Conservation (phyloP, 2,329 filamentous ascomycete genomes). For the Ophiosphaerella herpotricha region DNA sequence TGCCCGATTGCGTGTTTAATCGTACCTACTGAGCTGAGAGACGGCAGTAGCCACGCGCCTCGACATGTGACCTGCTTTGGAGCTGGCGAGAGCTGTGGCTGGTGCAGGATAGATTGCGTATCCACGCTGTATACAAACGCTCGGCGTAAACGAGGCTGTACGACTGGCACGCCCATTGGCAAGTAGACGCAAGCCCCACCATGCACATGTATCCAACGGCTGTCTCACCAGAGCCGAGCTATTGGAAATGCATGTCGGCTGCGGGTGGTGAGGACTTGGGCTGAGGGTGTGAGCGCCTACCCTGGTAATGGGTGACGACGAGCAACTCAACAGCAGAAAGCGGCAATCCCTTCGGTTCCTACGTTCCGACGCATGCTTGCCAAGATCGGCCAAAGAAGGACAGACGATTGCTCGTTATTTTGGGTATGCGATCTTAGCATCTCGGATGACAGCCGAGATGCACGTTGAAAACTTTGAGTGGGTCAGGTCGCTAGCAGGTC, state of each 20-base stretch:
- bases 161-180: background rate
- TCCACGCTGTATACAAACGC: background rate
- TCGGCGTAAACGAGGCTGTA: too few species aligned
- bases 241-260: too few species aligned
- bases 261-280: too few species aligned
- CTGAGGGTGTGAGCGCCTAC: background rate
- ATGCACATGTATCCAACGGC: conserved; percentile 4
- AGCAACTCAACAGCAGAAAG: too few species aligned
- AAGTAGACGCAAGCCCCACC: background rate
- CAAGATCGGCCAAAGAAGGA: conserved; percentile 7
- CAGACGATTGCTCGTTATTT: conserved; percentile 27
- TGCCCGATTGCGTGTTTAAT: conserved; percentile 21
- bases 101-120: conserved; percentile 1
- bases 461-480: conserved; percentile 23
- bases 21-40: conserved; percentile 19
- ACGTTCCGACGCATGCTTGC: conserved; percentile 9
- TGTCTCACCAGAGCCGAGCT: conserved; percentile 2
- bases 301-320: too few species aligned
- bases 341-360: too few species aligned
- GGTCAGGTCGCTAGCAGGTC: conserved; percentile 1
- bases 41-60: conserved; percentile 12
- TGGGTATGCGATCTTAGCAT: conserved; percentile 10
- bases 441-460: conserved; percentile 30
- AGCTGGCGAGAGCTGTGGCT: conserved; percentile 25
- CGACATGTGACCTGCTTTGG: conserved; percentile 20